A percentile compares a stretch with the other conserved stretches of the same genome.
These are phyloP conservation scores for Harringtonia aguacate DNA, from an alignment of 2,329 filamentous ascomycete genomes.

Conservation along the genomic window DNA sequence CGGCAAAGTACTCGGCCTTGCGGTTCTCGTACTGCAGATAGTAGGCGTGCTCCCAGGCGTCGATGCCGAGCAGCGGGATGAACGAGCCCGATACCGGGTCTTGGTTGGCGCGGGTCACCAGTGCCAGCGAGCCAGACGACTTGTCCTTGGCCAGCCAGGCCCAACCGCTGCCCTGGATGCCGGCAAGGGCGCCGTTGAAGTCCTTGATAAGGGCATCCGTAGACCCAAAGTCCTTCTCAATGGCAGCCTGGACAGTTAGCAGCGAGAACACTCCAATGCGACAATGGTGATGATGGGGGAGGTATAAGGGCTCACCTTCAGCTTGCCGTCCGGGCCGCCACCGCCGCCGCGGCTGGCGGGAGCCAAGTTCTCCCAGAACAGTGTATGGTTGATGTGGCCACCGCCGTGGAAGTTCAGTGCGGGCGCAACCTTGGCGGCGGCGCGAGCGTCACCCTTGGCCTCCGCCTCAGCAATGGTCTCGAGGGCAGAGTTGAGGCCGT, in stretches of 20 bases:
- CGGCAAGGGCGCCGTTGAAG: constrained; percentile 58
- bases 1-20: constrained; percentile 91
- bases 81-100: constrained; percentile 80
- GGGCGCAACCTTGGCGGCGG: constrained; percentile 38
- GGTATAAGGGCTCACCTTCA: constrained; percentile 33
- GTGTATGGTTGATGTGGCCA: constrained; percentile 84
- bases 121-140: constrained; percentile 46
- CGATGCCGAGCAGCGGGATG: constrained; percentile 74
- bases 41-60: constrained; percentile 95
- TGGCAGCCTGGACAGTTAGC: constrained; percentile 31
- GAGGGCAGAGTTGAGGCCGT: constrained; percentile 60
- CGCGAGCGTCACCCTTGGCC: constrained; percentile 46
- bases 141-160: constrained; percentile 76
- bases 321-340: constrained; percentile 49
- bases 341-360: constrained; percentile 53
- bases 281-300: constrained; percentile 28
- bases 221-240: constrained; percentile 57
- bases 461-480: constrained; percentile 51
- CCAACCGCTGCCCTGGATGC: constrained; percentile 82
- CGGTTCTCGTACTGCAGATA: constrained; percentile 95
- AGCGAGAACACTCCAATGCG: background rate
- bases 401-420: constrained; percentile 78
- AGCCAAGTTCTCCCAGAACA: constrained; percentile 84
- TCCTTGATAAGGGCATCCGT: constrained; percentile 54
- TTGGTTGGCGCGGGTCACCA: constrained; percentile 73